Evolutionary conservation across 1,284 basidiomycete species (phyloP).

Genomic region (Grifola frondosa): DNA sequence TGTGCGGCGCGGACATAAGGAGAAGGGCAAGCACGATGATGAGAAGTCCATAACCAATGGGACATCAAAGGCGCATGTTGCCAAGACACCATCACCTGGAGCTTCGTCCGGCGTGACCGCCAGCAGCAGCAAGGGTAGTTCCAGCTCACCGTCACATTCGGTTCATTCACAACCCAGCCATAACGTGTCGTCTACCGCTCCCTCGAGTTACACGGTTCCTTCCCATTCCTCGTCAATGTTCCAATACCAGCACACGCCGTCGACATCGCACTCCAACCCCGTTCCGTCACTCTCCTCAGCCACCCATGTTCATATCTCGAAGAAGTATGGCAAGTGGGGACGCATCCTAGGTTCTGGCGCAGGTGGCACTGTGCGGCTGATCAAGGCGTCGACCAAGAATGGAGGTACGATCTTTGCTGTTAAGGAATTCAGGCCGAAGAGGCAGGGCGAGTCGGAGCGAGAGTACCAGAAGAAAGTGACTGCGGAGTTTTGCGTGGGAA

Average conservation of each 20-base stretch:
- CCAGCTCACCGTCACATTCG: conserved; percentile 29
- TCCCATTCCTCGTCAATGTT: conserved; percentile 14
- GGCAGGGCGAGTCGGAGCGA: conserved; percentile 86
- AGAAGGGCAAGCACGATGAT: conserved; percentile 8
- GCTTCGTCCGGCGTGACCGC: conserved; percentile 20
- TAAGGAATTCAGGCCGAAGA: conserved; percentile 94
- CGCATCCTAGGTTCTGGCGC: conserved; percentile 94
- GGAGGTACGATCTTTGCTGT: conserved; percentile 90
- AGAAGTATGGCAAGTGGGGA: conserved; percentile 99
- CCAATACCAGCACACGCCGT: conserved; percentile 12
- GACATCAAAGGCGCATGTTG: conserved; percentile 13
- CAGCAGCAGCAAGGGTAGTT: conserved; percentile 25
- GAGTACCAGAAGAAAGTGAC: conserved; percentile 99
- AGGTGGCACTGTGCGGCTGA: conserved; percentile 95
- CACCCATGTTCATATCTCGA: conserved; percentile 89
- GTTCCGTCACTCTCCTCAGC: conserved; percentile 62
- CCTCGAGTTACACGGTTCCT: conserved; percentile 10
- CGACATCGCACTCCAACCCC: conserved; percentile 1
- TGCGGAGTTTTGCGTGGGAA: conserved; percentile 97
- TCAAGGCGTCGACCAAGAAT: conserved; percentile 81
- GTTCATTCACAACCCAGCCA: conserved; percentile 24
- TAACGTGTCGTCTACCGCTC: conserved; percentile 13
- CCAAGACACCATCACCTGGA: conserved; percentile 29
- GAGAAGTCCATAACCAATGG: conserved; percentile 10
- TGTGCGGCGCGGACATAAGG: conserved; percentile 22